Percentiles rank a stretch among this genome's conserved stretches.
Conservation (phyloP, 164 flowering plant genomes). For the Chimonanthus salicifolius region DNA sequence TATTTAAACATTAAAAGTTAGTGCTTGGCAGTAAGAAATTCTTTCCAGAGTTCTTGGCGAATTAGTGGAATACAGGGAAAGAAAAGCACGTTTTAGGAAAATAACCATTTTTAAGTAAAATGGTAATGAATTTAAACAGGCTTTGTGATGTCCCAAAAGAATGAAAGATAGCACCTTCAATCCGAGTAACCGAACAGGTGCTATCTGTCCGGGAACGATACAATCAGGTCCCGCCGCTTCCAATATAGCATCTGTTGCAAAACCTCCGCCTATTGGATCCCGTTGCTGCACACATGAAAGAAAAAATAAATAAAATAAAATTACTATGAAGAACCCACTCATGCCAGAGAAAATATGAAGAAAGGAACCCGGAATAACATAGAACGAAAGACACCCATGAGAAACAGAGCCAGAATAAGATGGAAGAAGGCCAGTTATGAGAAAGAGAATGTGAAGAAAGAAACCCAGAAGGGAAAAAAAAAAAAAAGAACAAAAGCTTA, state of each 20-base stretch:
- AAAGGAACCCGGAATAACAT: not conserved
- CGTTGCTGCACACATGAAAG: slow-evolving; percentile 41
- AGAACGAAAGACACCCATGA: not conserved
- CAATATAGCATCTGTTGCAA: slow-evolving; percentile 57
- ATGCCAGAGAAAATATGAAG: too few species aligned
- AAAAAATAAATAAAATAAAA: too few species aligned
- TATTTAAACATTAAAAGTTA: too few species aligned
- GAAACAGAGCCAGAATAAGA: not conserved
- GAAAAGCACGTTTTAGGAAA: too few species aligned
- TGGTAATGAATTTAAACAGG: too few species aligned
- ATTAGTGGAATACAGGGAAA: too few species aligned
- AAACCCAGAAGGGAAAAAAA: not conserved
- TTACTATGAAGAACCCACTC: too few species aligned
- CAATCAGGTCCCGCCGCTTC: slow-evolving; percentile 95
- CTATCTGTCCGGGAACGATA: slow-evolving; percentile 66
- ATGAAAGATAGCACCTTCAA: slow-evolving; percentile 46
- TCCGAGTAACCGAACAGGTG: slow-evolving; percentile 66
- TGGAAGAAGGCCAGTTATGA: not conserved
- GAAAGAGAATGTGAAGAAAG: not conserved
- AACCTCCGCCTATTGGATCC: slow-evolving; percentile 69
- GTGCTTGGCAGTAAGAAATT: too few species aligned
- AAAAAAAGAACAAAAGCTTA: not conserved
- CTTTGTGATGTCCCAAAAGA: too few species aligned
- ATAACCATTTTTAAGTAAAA: too few species aligned
- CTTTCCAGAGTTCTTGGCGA: too few species aligned